Evolutionary conservation across 148 eudicot species (phyloP).

Genomic region (Selenicereus undatus): DNA sequence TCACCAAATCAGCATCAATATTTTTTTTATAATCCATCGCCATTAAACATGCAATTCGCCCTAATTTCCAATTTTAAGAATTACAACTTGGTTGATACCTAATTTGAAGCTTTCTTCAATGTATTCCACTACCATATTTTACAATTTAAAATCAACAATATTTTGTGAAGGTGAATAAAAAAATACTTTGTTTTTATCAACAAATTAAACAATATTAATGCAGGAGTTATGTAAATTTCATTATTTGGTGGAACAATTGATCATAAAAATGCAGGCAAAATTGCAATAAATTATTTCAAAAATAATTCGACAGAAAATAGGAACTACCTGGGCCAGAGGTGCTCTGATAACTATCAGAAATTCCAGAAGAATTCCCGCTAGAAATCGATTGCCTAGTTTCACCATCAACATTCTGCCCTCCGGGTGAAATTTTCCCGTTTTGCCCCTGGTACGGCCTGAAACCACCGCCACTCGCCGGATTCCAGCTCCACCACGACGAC

Average conservation of each 20-base stretch:
- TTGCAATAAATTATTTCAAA: not conserved
- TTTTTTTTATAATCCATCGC: slow-evolving; percentile 4
- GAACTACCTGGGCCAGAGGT: slow-evolving; percentile 45
- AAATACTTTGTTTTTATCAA: too few species aligned
- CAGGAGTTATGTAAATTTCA: too few species aligned
- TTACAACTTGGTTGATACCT: slow-evolving; percentile 15
- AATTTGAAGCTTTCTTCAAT: not conserved
- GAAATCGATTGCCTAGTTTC: slow-evolving; percentile 18
- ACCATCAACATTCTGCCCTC: not conserved
- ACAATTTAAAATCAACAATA: not conserved
- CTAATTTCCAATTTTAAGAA: slow-evolving; percentile 9
- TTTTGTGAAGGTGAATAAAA: too few species aligned
- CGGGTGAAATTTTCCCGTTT: not conserved
- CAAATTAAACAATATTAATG: not conserved
- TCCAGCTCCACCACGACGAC: slow-evolving; percentile 23
- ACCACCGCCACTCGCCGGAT: slow-evolving; percentile 17
- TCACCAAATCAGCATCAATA: slow-evolving; percentile 24
- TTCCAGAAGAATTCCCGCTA: slow-evolving; percentile 37
- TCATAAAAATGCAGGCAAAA: not conserved
- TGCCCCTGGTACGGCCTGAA: slow-evolving; percentile 26
- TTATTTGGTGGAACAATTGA: not conserved
- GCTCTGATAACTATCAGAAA: slow-evolving; percentile 42
- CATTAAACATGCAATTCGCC: slow-evolving; percentile 22
- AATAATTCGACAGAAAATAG: not conserved
- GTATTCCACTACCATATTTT: not conserved